Conservation (phyloP, 768 basidiomycete species). For the Multifurca ochricompacta region DNA sequence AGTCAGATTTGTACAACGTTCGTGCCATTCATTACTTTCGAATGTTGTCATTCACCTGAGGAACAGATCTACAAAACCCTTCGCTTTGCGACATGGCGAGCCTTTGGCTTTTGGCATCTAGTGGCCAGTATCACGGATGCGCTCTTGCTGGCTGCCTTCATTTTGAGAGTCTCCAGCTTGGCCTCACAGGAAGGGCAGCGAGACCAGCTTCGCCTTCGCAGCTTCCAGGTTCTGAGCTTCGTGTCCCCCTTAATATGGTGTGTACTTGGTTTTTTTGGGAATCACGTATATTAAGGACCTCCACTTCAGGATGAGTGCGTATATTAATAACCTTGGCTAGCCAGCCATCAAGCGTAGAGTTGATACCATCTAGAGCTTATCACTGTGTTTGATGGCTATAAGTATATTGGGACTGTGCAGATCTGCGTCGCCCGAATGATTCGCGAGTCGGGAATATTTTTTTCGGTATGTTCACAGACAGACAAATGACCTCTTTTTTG, state of each 20-base stretch:
- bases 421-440: conserved; percentile 92
- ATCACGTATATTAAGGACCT: not conserved
- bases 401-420: conserved; percentile 91
- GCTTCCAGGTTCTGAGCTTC: conserved; percentile 86
- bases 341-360: not conserved
- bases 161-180: conserved; percentile 58
- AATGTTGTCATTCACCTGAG: not conserved
- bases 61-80: conserved; percentile 61
- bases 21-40: not conserved
- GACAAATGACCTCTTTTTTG: not conserved
- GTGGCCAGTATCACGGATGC: conserved; percentile 66
- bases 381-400: conserved; percentile 75
- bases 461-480: conserved; percentile 47
- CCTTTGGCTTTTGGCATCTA: conserved; percentile 72
- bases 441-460: conserved; percentile 86
- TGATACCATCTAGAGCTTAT: conserved; percentile 48
- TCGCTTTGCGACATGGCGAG: conserved; percentile 69
- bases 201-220: conserved; percentile 43
- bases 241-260: conserved; percentile 86
- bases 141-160: conserved; percentile 66
- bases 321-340: not conserved
- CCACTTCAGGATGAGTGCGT: conserved; percentile 69
- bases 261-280: conserved; percentile 22
- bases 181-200: conserved; percentile 29
- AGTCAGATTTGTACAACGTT: conserved; percentile 52